Percentiles rank a stretch among this genome's conserved stretches.
phyloP scores from a whole-genome alignment of 805 yeast species.

The Metschnikowia shivogae region DNA sequence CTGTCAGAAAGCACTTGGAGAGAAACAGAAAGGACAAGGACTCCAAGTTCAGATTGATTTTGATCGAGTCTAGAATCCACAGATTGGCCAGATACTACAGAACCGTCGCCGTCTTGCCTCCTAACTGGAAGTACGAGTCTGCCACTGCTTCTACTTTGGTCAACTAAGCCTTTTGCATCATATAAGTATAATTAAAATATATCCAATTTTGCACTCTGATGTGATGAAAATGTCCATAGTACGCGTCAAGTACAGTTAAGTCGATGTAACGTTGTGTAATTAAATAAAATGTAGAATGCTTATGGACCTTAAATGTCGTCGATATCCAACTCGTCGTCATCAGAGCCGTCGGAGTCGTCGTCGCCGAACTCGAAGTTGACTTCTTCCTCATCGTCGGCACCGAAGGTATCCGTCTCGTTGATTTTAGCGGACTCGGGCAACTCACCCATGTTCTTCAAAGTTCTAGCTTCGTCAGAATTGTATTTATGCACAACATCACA shows the following conservation, averaged over 20 bases:
- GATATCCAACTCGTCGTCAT: constrained; percentile 75
- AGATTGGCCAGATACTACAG: constrained; percentile 99
- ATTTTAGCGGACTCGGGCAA: constrained; percentile 96
- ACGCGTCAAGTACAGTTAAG: no score
- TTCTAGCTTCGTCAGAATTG: constrained; percentile 96
- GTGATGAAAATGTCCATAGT: neutral
- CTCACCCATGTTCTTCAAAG: constrained; percentile 92
- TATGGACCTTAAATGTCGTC: constrained; percentile 70
- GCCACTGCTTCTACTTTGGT: constrained; percentile 99
- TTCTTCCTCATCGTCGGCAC: constrained; percentile 94
- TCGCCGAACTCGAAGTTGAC: constrained; percentile 98
- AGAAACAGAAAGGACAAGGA: constrained; percentile 99
- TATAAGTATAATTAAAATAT: constrained; percentile 1
- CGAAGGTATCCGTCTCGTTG: constrained; percentile 95
- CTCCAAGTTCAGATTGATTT: constrained; percentile 99
- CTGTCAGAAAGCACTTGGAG: constrained; percentile 99
- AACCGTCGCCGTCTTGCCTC: constrained; percentile 98
- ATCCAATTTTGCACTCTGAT: constrained; percentile 3
- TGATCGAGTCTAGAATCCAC: constrained; percentile 99
- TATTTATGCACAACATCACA: constrained; percentile 97
- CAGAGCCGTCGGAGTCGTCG: constrained; percentile 77
- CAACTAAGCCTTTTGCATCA: constrained; percentile 57
- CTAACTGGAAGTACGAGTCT: constrained; percentile 99
- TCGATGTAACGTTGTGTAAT: neutral
- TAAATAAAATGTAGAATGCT: constrained; percentile 3